Evolutionary conservation across 371 early-diverging fungal genomes (phyloP).

Genomic region (Coemansia sp.): DNA sequence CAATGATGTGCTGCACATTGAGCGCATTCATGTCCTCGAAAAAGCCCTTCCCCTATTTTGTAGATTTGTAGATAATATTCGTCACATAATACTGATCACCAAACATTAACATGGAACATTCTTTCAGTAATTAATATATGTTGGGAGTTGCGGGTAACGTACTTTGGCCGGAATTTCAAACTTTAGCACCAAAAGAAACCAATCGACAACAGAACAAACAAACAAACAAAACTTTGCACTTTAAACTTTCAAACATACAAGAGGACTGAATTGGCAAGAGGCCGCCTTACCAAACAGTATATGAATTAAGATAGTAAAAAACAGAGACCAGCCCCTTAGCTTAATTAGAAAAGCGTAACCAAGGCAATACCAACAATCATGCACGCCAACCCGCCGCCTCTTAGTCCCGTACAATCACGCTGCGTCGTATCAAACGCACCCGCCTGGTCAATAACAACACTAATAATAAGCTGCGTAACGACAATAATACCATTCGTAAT

Average conservation of each 20-base stretch:
- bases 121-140: too few species aligned
- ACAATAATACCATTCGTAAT: slow-evolving; percentile 49
- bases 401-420: slow-evolving; percentile 34
- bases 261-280: neutral
- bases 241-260: too few species aligned
- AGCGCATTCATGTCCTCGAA: slow-evolving; percentile 95
- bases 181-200: too few species aligned
- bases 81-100: too few species aligned
- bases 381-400: slow-evolving; percentile 45
- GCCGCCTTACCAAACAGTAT: too few species aligned
- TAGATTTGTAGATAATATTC: too few species aligned
- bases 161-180: too few species aligned
- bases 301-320: too few species aligned
- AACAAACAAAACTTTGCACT: too few species aligned
- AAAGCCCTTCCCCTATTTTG: slow-evolving; percentile 80
- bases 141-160: too few species aligned
- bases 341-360: slow-evolving; percentile 42
- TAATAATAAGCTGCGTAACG: slow-evolving; percentile 45
- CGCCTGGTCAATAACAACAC: slow-evolving; percentile 40
- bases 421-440: slow-evolving; percentile 35
- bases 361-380: slow-evolving; percentile 48
- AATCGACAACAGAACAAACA: too few species aligned
- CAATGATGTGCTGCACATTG: slow-evolving; percentile 84
- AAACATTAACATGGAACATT: too few species aligned
- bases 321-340: neutral